Evolutionary conservation across 2,329 filamentous ascomycete genomes (phyloP), one percentile per base, ranked within the genome.

Genomic region (Dryadomyces quercivorus): DNA sequence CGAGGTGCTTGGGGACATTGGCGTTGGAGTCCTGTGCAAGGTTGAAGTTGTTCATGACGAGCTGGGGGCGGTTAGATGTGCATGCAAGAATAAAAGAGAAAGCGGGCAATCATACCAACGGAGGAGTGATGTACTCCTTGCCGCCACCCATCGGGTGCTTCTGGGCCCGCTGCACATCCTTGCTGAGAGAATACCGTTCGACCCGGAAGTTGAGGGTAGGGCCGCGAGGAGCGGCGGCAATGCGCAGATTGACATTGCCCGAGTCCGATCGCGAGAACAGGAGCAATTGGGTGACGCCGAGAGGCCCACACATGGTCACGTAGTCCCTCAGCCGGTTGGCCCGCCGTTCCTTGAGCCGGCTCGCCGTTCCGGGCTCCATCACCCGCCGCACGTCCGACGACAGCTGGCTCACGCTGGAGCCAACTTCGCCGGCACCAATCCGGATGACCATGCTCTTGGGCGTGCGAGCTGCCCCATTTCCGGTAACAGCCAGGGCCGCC

Each of bases 361-460:
- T 85, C 3, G 93, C 93, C 4, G 93, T 98, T 53, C 90, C 88
- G 1, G 93, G 93, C 70, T 97, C 90, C 90, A 98, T 95, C 73
- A 97, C 92, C 54, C 78, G 78, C 63, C 93, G 84, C 56, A 97
- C 87, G 72, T 98, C 93, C 62, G 86, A 84, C 21, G 92, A 91
- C 62, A 98, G 75, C 71, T 97, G 91, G 67, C 85, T 92, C 63
- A 98, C 80, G 67, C 87, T 95, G 57, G 88, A 82, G 56, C 93
- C 93, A 52, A 98, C 89, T 66, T 96, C 88, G 63, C 90, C 87
- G 62, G 91, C 92, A 63, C 93, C 93, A 64, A 96, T 91, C 62
- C 93, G 88, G 69, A 98, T 95, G 56, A 98, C 92, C 92, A 98
- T 96, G 67, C 86, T 94, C 77, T 96, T 96, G 38, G 93, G 93